A percentile compares a stretch with the other conserved stretches of the same genome.
Conservation (phyloP, 768 basidiomycete genomes). For the Termitomyces sp. region DNA sequence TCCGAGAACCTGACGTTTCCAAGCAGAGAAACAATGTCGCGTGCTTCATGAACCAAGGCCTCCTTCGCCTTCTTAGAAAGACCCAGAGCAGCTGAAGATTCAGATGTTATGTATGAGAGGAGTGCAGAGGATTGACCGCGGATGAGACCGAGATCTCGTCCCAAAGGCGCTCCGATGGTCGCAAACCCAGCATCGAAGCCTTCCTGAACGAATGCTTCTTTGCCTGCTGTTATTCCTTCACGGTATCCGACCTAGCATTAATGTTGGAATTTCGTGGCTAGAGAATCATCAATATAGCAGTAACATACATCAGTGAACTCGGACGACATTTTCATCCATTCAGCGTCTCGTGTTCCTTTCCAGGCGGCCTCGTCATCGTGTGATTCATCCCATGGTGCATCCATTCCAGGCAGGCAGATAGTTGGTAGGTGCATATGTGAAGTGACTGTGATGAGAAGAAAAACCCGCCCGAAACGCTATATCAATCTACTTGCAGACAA, state of each 20-base stretch:
- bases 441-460: no score
- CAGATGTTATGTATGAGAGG: constrained; percentile 45
- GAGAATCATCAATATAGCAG: neutral
- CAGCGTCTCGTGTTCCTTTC: constrained; percentile 35
- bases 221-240: constrained; percentile 94
- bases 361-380: constrained; percentile 16
- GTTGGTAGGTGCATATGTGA: neutral
- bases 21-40: constrained; percentile 51
- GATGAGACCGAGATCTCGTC: constrained; percentile 70
- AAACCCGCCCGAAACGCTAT: no score
- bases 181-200: constrained; percentile 90
- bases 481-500: no score
- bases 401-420: constrained; percentile 22
- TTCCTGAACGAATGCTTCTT: constrained; percentile 78
- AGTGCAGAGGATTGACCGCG: constrained; percentile 69
- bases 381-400: constrained; percentile 59
- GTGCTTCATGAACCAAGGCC: constrained; percentile 35
- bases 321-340: constrained; percentile 64
- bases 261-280: neutral
- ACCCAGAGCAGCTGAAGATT: neutral
- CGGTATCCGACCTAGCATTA: constrained; percentile 79
- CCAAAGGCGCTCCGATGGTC: constrained; percentile 62
- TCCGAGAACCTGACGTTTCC: constrained; percentile 60
- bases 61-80: constrained; percentile 7
- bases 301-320: constrained; percentile 64